A percentile compares a stretch with the other conserved stretches of the same genome.
phyloP scores from a whole-genome alignment of 176 grass and related monocot species.

The Thinopyrum elongatum region DNA sequence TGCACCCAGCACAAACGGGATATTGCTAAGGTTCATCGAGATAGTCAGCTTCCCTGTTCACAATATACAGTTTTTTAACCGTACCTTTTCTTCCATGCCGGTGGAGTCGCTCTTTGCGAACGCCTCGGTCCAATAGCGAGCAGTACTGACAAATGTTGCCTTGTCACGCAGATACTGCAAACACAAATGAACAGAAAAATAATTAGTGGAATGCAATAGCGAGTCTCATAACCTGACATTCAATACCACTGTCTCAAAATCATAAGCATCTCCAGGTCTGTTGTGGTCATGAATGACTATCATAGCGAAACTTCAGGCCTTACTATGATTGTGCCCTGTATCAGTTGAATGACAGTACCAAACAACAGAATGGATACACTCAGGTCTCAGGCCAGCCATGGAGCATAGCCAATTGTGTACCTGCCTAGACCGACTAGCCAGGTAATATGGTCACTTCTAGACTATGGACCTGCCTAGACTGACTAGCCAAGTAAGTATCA shows the following conservation, averaged over 20 bases:
- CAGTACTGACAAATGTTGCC: conserved; percentile 68
- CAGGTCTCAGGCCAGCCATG: not conserved
- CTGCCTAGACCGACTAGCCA: not conserved
- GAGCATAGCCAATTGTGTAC: not conserved
- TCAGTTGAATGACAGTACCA: not conserved
- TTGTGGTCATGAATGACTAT: conserved; percentile 2
- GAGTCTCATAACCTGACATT: not conserved
- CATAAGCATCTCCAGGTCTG: not conserved
- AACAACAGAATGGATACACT: not conserved
- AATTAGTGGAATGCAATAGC: not conserved
- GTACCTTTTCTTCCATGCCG: conserved; percentile 93
- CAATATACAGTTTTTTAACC: not conserved
- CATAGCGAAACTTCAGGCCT: not conserved
- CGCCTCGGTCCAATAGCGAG: conserved; percentile 93
- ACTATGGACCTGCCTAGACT: not conserved
- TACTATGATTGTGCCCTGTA: not conserved
- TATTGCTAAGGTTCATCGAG: not conserved
- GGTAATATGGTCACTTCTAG: not conserved
- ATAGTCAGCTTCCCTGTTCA: not conserved
- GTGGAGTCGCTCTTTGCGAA: conserved; percentile 77
- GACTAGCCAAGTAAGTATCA: not conserved
- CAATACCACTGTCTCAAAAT: not conserved
- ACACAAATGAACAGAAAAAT: not conserved
- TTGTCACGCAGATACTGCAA: conserved; percentile 76
- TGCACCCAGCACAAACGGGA: conserved; percentile 21